phyloP scores from a whole-genome alignment of 148 eudicot genomes.

The Salicornia ramosissima region DNA sequence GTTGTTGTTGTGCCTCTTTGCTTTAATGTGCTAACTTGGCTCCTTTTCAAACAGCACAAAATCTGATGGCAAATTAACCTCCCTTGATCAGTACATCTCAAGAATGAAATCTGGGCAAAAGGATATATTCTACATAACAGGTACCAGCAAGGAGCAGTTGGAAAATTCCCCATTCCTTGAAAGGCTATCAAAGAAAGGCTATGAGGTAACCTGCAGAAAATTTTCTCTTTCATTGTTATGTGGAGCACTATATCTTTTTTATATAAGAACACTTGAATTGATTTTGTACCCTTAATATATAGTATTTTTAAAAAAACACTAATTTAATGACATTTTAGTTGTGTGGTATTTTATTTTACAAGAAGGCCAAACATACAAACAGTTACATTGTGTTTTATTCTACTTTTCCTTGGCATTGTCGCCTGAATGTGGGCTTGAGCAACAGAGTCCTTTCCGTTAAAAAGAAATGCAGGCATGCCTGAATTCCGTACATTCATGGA shows the following conservation, averaged over 20 bases:
- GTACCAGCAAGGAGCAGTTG: conserved; percentile 87
- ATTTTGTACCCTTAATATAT: too few relatives aligned
- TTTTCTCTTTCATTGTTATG: neutral
- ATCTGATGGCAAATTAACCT: conserved; percentile 81
- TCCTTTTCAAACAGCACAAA: conserved; percentile 46
- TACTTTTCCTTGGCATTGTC: too few relatives aligned
- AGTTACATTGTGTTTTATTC: too few relatives aligned
- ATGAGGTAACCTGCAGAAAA: conserved; percentile 47
- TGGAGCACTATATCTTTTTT: neutral
- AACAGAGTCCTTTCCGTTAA: too few relatives aligned
- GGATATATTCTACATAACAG: conserved; percentile 95
- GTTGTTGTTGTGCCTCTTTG: neutral
- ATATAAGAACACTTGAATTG: too few relatives aligned
- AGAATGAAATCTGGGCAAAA: conserved; percentile 94
- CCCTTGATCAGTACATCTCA: conserved; percentile 91
- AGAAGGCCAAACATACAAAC: too few relatives aligned
- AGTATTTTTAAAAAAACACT: too few relatives aligned
- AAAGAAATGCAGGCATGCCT: too few relatives aligned
- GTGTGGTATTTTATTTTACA: too few relatives aligned
- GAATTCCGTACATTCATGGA: too few relatives aligned
- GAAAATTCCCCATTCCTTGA: conserved; percentile 99
- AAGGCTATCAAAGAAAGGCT: conserved; percentile 81
- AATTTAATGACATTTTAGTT: too few relatives aligned
- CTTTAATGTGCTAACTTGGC: conserved; percentile 4
- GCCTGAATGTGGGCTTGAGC: too few relatives aligned